phyloP scores from a whole-genome alignment of 345 rosid species.

The Brassica juncea region DNA sequence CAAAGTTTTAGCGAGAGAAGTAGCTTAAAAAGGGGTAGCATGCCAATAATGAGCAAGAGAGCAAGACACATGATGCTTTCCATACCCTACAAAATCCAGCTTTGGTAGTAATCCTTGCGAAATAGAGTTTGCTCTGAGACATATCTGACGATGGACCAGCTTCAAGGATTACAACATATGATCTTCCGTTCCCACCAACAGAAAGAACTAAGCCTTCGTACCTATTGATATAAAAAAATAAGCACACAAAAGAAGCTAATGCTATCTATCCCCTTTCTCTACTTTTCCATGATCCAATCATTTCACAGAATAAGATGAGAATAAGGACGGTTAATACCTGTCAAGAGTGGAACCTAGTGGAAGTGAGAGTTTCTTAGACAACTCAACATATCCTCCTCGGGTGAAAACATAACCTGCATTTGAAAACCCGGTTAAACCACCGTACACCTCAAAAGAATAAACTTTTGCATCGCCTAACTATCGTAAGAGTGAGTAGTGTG shows the following conservation, averaged over 20 bases:
- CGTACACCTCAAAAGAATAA: neutral
- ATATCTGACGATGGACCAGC: conserved; percentile 91
- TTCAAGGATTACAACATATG: conserved; percentile 89
- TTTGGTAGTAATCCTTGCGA: conserved; percentile 89
- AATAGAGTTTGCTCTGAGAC: conserved; percentile 82
- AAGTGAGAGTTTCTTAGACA: conserved; percentile 76
- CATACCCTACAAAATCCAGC: conserved; percentile 89
- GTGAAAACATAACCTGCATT: conserved; percentile 79
- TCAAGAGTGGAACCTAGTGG: conserved; percentile 88
- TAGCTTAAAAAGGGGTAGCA: neutral
- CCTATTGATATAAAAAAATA: conserved; percentile 42
- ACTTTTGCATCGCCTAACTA: neutral
- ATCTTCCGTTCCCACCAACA: conserved; percentile 96
- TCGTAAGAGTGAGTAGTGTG: neutral
- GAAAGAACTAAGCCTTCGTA: conserved; percentile 92
- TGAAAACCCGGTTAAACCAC: conserved; percentile 5
- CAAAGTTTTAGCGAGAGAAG: conserved; percentile 15
- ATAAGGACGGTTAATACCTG: conserved; percentile 48
- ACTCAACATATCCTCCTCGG: conserved; percentile 92
- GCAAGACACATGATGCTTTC: conserved; percentile 5
- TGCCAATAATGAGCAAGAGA: neutral
- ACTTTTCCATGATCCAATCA: neutral
- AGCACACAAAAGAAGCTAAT: neutral
- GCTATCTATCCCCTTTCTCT: neutral
- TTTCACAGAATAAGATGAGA: conserved; percentile 5